Evolutionary conservation across 257 asterid genomes (phyloP).

Genomic region (Capsicum rhomboideum): DNA sequence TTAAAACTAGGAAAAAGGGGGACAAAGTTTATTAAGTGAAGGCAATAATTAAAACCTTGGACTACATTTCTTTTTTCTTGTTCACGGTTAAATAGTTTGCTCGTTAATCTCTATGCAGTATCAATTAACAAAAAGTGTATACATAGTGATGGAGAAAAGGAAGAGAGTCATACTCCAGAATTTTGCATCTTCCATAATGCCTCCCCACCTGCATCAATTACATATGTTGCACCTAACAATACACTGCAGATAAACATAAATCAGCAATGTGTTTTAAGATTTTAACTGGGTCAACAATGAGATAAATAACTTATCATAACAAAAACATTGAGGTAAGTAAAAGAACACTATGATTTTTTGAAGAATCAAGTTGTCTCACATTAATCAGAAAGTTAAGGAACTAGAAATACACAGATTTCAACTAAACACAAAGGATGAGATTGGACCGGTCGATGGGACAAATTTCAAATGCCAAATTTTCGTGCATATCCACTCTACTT

Average conservation of each 20-base stretch:
- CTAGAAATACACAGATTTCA: neutral
- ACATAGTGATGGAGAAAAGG: neutral
- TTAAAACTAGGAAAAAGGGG: neutral
- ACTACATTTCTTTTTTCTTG: neutral
- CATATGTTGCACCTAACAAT: constrained; percentile 51
- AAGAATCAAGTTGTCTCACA: neutral
- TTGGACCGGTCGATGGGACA: neutral
- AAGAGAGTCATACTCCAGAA: constrained; percentile 53
- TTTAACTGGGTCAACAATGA: neutral
- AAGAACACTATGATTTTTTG: neutral
- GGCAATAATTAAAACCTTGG: neutral
- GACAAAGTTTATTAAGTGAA: neutral
- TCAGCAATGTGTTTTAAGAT: neutral
- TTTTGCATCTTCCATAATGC: constrained; percentile 69
- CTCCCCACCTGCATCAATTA: constrained; percentile 49
- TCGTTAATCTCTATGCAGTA: neutral
- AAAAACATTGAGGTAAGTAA: neutral
- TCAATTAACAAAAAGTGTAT: neutral
- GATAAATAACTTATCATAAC: neutral
- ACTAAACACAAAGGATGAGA: neutral
- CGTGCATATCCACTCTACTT: neutral
- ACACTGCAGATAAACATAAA: constrained; percentile 29
- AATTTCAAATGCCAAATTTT: neutral
- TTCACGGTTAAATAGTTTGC: neutral
- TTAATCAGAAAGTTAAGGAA: neutral